A percentile compares a stretch with the other conserved stretches of the same genome.
These are phyloP conservation scores for Strigomonas culicis DNA, from an alignment of 208 protist species.

Conservation along the genomic window DNA sequence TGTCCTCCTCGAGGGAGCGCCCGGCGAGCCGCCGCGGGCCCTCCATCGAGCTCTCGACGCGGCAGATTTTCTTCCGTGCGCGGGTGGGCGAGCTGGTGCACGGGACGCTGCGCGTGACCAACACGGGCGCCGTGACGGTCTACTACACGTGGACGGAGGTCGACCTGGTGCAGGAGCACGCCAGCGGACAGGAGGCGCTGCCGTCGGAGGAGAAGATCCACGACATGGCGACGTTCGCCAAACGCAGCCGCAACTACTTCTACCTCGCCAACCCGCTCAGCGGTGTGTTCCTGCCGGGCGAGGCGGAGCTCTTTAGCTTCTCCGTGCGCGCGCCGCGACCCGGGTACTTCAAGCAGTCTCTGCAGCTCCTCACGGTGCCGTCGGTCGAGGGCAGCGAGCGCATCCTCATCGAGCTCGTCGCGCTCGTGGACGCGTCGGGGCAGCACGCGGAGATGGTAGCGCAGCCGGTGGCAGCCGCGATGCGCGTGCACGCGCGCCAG, in stretches of 20 bases:
- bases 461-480: constrained; percentile 17
- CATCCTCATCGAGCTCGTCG: constrained; percentile 59
- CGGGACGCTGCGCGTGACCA: constrained; percentile 40
- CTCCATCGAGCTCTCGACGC: constrained; percentile 52
- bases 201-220: constrained; percentile 24
- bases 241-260: constrained; percentile 39
- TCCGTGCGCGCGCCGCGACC: constrained; percentile 47
- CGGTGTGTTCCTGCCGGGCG: constrained; percentile 70
- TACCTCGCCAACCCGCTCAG: constrained; percentile 56
- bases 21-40: constrained; percentile 16
- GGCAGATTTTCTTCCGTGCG: constrained; percentile 44
- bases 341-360: constrained; percentile 51
- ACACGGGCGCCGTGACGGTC: constrained; percentile 63
- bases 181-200: background rate
- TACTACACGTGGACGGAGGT: constrained; percentile 78
- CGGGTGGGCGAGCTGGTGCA: constrained; percentile 57
- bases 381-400: constrained; percentile 26
- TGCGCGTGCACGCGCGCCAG: constrained; percentile 34
- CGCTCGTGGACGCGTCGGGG: constrained; percentile 28
- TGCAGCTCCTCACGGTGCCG: constrained; percentile 82
- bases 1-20: background rate
- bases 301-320: constrained; percentile 54
- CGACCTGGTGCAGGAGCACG: constrained; percentile 17
- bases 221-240: constrained; percentile 28
- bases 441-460: constrained; percentile 10